A percentile compares a stretch with the other conserved stretches of the same genome.
Evolutionary conservation across 306 rosid genomes (phyloP).

Genomic region (Glycine soja): DNA sequence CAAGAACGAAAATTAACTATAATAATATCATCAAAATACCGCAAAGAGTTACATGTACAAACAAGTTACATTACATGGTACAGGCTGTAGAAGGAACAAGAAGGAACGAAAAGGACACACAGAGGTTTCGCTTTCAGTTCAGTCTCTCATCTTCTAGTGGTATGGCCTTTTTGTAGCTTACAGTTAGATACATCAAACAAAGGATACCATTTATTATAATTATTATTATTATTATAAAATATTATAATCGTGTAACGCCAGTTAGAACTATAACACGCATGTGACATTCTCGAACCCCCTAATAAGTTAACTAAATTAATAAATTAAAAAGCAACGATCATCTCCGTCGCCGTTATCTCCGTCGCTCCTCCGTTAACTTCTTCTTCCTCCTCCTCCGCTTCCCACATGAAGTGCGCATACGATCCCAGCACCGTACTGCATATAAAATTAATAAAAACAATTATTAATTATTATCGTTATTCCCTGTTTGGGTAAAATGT

Average conservation of each 20-base stretch:
- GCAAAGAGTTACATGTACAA: constrained; percentile 22
- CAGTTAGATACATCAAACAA: constrained; percentile 34
- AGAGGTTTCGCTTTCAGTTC: constrained; percentile 8
- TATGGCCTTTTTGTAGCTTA: constrained; percentile 37
- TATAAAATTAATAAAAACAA: not conserved
- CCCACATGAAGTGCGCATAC: constrained; percentile 77
- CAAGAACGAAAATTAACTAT: not conserved
- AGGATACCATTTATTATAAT: not conserved
- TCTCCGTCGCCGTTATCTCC: constrained; percentile 25
- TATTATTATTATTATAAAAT: no score
- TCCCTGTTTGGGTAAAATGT: not conserved
- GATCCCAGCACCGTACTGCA: constrained; percentile 80
- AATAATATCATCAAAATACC: not conserved
- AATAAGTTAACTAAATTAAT: not conserved
- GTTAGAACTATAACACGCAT: constrained; percentile 35
- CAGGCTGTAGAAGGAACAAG: constrained; percentile 3
- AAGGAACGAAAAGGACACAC: constrained; percentile 30
- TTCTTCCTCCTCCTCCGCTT: constrained; percentile 54
- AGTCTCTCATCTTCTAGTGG: constrained; percentile 30
- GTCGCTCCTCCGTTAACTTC: constrained; percentile 51
- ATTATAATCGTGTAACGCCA: not conserved
- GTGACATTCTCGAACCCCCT: constrained; percentile 26
- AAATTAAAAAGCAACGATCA: constrained; percentile 54
- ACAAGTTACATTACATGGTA: constrained; percentile 14
- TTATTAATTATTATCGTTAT: not conserved